Percentiles rank a stretch among this genome's conserved stretches.
Evolutionary conservation across 1,284 basidiomycete genomes (phyloP).

Genomic region (Neotropicomus parvogracilis): DNA sequence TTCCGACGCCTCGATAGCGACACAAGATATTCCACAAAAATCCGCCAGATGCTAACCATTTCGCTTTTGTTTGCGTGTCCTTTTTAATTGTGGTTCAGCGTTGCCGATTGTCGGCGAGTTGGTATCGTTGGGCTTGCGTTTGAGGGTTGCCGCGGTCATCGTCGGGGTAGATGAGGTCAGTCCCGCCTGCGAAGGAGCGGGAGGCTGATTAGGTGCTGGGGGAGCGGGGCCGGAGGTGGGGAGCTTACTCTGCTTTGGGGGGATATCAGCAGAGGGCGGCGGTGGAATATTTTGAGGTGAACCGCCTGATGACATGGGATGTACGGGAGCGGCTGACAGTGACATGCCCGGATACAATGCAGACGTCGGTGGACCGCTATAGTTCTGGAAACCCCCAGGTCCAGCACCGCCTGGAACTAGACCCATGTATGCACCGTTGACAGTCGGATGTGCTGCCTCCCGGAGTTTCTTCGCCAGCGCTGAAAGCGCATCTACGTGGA

Average conservation of each 20-base stretch:
- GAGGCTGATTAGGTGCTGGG: slow-evolving; percentile 36
- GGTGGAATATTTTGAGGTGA: slow-evolving; percentile 48
- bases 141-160: slow-evolving; percentile 52
- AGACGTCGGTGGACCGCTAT: slow-evolving; percentile 30
- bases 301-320: slow-evolving; percentile 35
- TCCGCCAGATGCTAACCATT: slow-evolving; percentile 34
- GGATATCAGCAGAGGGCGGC: slow-evolving; percentile 44
- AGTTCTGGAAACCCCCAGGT: slow-evolving; percentile 24
- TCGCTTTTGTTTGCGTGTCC: slow-evolving; percentile 43
- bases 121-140: slow-evolving; percentile 58
- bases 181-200: slow-evolving; percentile 41
- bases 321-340: slow-evolving; percentile 34
- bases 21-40: slow-evolving; percentile 31
- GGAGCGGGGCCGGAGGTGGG: slow-evolving; percentile 45
- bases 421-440: slow-evolving; percentile 27
- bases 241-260: slow-evolving; percentile 53
- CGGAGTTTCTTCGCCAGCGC: slow-evolving; percentile 33
- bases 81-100: slow-evolving; percentile 46
- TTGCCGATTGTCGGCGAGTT: slow-evolving; percentile 50
- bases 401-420: slow-evolving; percentile 18
- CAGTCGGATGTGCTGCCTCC: slow-evolving; percentile 21
- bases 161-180: slow-evolving; percentile 47
- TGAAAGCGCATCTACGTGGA: slow-evolving; percentile 33
- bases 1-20: slow-evolving; percentile 25
- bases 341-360: slow-evolving; percentile 50